Evolutionary conservation across 1,284 basidiomycete genomes (phyloP).

Genomic region (Fomitopsis palustris): DNA sequence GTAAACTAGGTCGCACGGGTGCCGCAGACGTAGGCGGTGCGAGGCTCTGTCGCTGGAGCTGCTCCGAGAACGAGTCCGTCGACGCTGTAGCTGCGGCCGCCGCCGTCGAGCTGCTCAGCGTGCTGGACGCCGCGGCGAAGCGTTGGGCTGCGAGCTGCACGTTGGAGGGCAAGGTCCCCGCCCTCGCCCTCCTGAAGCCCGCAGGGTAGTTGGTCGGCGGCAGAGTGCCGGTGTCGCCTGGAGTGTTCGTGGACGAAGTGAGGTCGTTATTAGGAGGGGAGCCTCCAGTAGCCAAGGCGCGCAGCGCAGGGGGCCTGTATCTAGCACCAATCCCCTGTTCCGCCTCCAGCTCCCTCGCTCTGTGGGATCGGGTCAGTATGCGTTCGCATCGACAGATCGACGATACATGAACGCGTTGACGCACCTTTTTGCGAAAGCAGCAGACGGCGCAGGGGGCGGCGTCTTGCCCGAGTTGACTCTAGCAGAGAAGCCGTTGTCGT

Average conservation of each 20-base stretch:
- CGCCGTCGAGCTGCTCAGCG: conserved; percentile 47
- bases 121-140: conserved; percentile 66
- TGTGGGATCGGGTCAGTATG: conserved; percentile 27
- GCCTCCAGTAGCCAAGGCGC: conserved; percentile 63
- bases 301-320: conserved; percentile 79
- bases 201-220: conserved; percentile 71
- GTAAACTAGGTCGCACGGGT: conserved; percentile 64
- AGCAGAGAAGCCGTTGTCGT: conserved; percentile 72
- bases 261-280: conserved; percentile 66
- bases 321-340: conserved; percentile 63
- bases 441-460: conserved; percentile 84
- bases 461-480: conserved; percentile 82
- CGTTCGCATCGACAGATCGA: not conserved
- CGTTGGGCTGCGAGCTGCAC: conserved; percentile 83
- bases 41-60: conserved; percentile 46
- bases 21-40: conserved; percentile 38
- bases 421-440: conserved; percentile 84
- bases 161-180: conserved; percentile 85
- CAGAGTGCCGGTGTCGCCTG: conserved; percentile 53
- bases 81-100: conserved; percentile 27
- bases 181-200: conserved; percentile 83
- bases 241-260: conserved; percentile 47
- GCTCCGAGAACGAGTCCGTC: conserved; percentile 64
- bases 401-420: conserved; percentile 15
- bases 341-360: conserved; percentile 78